Percentiles rank a stretch among this genome's conserved stretches.
These are phyloP conservation scores for Candida xiaguanensis DNA, from an alignment of 805 yeast genomes.

Conservation along the genomic window DNA sequence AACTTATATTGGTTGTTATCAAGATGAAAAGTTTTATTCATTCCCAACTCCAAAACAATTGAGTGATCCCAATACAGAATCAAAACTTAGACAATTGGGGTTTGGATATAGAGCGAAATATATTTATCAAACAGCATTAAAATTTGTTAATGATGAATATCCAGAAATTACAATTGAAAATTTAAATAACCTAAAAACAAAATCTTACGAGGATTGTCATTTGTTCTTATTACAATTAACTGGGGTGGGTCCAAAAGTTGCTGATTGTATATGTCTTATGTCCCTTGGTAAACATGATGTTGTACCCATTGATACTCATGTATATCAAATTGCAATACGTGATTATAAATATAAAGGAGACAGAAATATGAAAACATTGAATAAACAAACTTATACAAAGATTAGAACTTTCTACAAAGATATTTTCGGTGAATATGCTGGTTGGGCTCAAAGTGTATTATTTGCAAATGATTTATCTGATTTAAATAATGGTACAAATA, in stretches of 20 bases:
- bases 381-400: conserved; percentile 47
- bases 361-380: conserved; percentile 43
- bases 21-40: conserved; percentile 59
- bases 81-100: conserved; percentile 45
- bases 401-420: conserved; percentile 58
- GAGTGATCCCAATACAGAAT: conserved; percentile 31
- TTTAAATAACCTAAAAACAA: conserved; percentile 42
- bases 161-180: conserved; percentile 31
- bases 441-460: conserved; percentile 97
- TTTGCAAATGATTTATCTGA: conserved; percentile 81
- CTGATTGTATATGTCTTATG: conserved; percentile 95
- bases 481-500: conserved; percentile 58
- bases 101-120: conserved; percentile 94
- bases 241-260: conserved; percentile 98
- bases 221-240: conserved; percentile 57
- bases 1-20: conserved; percentile 20
- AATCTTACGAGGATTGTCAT: conserved; percentile 51
- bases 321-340: conserved; percentile 80
- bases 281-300: conserved; percentile 79
- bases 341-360: conserved; percentile 62
- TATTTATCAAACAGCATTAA: conserved; percentile 70
- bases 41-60: conserved; percentile 65
- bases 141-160: conserved; percentile 39
- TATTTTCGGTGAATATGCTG: conserved; percentile 89
- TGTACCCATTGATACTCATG: conserved; percentile 96